Percentiles rank a stretch among this genome's conserved stretches.
Conservation (phyloP, 208 protist species). For the Spongospora subterranea region DNA sequence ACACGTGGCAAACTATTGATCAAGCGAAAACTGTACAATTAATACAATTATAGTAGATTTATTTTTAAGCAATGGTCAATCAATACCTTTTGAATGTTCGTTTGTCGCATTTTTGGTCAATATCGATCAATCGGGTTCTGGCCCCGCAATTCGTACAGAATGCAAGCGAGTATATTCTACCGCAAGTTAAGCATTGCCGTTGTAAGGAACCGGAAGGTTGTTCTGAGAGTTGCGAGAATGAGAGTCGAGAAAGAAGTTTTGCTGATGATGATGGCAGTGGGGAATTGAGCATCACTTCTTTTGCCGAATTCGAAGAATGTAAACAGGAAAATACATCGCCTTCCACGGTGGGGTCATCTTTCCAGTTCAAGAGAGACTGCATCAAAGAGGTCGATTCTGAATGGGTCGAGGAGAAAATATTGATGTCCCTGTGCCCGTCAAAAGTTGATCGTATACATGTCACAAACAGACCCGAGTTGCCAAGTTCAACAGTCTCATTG, state of each 20-base stretch:
- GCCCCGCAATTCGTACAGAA: neutral
- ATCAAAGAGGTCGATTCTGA: neutral
- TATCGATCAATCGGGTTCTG: neutral
- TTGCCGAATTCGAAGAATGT: neutral
- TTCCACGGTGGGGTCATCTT: neutral
- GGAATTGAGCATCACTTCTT: neutral
- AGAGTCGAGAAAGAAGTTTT: neutral
- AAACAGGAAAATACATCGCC: neutral
- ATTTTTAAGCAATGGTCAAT: too few species aligned
- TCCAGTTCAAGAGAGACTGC: neutral
- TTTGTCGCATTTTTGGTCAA: too few species aligned
- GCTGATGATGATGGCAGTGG: neutral
- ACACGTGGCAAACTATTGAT: slow-evolving; percentile 12
- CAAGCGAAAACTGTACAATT: too few species aligned
- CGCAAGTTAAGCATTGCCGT: neutral
- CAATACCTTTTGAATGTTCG: too few species aligned
- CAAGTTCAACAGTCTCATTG: neutral
- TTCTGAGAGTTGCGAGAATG: neutral
- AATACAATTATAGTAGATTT: too few species aligned
- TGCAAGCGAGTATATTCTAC: neutral
- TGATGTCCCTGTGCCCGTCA: neutral
- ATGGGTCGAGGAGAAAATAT: neutral
- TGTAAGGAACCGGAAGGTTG: neutral
- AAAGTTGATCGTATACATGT: neutral
- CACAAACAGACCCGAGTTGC: neutral